Conservation (phyloP, 306 rosid genomes). For the barrel medic (Medicago truncatula) region MtrunA17r5.0-ANR NC_053044.1:1432501-1433000, state of each 20-base stretch:
- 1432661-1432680: constrained; percentile 65
- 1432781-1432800: constrained; percentile 87
- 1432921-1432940: background rate
- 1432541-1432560: constrained; percentile 4
- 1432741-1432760: constrained; percentile 81
- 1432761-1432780: constrained; percentile 72
- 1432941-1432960: background rate
- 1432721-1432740: constrained; percentile 90
- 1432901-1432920: constrained; percentile 95
- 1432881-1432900: constrained; percentile 99
- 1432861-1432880: constrained; percentile 88
- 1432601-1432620: constrained; percentile 3
- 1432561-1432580: background rate
- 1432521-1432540: constrained; percentile 1
- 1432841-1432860: constrained; percentile 94
- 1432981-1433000: background rate
- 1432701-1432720: constrained; percentile 79
- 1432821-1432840: constrained; percentile 90
- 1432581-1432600: background rate
- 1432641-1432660: constrained; percentile 74
- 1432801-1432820: constrained; percentile 92
- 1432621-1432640: constrained; percentile 56
- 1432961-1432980: background rate
- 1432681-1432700: constrained; percentile 82
- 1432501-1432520: background rate